Conservation (phyloP, 352 stramenopile genomes). For the Phytophthora meadii region DNA sequence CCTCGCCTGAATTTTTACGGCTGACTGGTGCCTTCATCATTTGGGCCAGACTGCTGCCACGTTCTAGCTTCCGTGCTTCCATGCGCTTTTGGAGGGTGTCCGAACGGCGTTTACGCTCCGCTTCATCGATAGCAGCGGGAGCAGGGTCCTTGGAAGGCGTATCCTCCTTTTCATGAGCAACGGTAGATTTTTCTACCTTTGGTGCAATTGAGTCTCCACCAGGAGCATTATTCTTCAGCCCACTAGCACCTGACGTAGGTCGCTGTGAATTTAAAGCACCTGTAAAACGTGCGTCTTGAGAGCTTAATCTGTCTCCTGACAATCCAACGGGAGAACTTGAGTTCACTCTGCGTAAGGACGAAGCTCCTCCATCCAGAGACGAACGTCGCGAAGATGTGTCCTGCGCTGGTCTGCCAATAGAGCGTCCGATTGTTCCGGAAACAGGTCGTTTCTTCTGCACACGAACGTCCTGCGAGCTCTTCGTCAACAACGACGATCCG, state of each 20-base stretch:
- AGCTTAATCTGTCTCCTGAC: slow-evolving; percentile 16
- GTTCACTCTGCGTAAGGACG: slow-evolving; percentile 26
- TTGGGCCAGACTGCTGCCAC: slow-evolving; percentile 43
- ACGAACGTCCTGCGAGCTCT: slow-evolving; percentile 62
- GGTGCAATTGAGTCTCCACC: slow-evolving; percentile 23
- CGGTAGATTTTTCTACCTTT: slow-evolving; percentile 22
- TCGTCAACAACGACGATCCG: slow-evolving; percentile 29
- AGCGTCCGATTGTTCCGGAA: slow-evolving; percentile 32
- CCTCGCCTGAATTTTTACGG: slow-evolving; percentile 27
- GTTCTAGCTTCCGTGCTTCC: slow-evolving; percentile 49
- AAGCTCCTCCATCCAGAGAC: slow-evolving; percentile 39
- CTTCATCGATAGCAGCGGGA: slow-evolving; percentile 35
- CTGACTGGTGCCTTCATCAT: slow-evolving; percentile 40
- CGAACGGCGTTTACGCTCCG: slow-evolving; percentile 44
- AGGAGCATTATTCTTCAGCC: slow-evolving; percentile 25
- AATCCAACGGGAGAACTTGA: slow-evolving; percentile 21
- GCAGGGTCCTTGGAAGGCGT: slow-evolving; percentile 10
- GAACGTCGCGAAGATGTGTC: slow-evolving; percentile 35
- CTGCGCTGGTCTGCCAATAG: slow-evolving; percentile 19
- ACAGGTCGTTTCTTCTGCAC: slow-evolving; percentile 35
- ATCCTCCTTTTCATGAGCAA: slow-evolving; percentile 28
- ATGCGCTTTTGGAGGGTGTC: slow-evolving; percentile 49
- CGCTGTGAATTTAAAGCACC: slow-evolving; percentile 22
- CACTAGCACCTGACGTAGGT: slow-evolving; percentile 16
- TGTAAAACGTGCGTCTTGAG: slow-evolving; percentile 27